Percentiles rank a stretch among this genome's conserved stretches.
Evolutionary conservation across 2,329 filamentous ascomycete genomes (phyloP).

Genomic region (Fusarium sp.): DNA sequence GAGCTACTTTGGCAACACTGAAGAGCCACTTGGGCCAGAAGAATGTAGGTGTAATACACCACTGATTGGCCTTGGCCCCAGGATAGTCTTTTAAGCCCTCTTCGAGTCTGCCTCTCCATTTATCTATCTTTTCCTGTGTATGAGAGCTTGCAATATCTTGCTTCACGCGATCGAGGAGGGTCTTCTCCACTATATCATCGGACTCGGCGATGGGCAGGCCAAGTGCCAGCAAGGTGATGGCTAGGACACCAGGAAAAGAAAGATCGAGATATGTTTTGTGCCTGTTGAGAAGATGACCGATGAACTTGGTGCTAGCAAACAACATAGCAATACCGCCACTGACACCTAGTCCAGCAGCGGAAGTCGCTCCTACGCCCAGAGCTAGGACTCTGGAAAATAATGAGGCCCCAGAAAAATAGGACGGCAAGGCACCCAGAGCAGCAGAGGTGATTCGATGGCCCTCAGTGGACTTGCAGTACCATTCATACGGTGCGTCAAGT

Average conservation of each 20-base stretch:
- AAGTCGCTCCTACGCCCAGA: not conserved
- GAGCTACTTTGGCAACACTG: not conserved
- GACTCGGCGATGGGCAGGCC: not conserved
- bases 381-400: not conserved
- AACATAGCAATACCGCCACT: not conserved
- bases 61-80: not conserved
- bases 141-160: not conserved
- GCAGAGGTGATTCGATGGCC: not conserved
- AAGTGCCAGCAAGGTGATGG: not conserved
- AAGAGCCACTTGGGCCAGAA: conserved; percentile 5
- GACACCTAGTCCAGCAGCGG: not conserved
- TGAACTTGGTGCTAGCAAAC: not conserved
- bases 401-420: not conserved
- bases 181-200: not conserved
- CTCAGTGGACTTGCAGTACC: conserved; percentile 2
- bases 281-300: not conserved
- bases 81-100: not conserved
- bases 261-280: not conserved
- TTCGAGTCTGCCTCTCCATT: not conserved
- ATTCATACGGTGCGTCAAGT: conserved; percentile 1
- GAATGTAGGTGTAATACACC: not conserved
- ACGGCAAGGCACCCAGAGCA: not conserved
- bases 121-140: not conserved
- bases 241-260: not conserved
- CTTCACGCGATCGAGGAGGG: not conserved